These are phyloP conservation scores for Boletus tylopilopsis DNA, from an alignment of 768 basidiomycete genomes.

Conservation along the genomic window DNA sequence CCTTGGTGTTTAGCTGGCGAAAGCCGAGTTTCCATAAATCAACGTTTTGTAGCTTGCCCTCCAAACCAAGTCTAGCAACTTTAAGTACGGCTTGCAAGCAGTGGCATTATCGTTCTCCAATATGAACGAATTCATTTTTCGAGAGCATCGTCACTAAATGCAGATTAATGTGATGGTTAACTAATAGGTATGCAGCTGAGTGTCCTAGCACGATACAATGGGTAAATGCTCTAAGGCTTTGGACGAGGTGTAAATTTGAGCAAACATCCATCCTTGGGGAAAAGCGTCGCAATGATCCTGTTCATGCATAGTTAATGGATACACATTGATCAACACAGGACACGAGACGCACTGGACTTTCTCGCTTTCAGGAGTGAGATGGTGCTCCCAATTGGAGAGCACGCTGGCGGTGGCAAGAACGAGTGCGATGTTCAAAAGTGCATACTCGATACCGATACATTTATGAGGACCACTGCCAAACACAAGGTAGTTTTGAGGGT, in stretches of 20 bases:
- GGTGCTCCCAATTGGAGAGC: constrained; percentile 84
- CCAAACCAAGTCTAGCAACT: no score
- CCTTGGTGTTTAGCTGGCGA: no score
- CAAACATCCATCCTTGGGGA: constrained; percentile 90
- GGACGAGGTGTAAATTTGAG: constrained; percentile 71
- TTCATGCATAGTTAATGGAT: neutral
- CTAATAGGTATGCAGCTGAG: constrained; percentile 10
- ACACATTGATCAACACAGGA: neutral
- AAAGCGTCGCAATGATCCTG: constrained; percentile 93
- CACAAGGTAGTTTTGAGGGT: constrained; percentile 94
- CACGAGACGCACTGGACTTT: constrained; percentile 68
- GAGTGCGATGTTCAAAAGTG: constrained; percentile 84
- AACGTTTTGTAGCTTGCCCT: no score
- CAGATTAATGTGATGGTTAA: constrained; percentile 16
- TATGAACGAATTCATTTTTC: no score
- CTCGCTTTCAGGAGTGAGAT: constrained; percentile 71
- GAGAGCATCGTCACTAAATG: neutral
- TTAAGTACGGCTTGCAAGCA: no score
- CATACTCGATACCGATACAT: constrained; percentile 92
- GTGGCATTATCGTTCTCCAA: no score
- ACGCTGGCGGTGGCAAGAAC: constrained; percentile 80
- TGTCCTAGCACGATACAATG: neutral
- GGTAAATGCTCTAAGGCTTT: constrained; percentile 13
- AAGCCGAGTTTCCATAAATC: no score
- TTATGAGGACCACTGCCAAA: constrained; percentile 93